Conservation (phyloP, 306 rosid genomes). For the Cercis canadensis region DNA sequence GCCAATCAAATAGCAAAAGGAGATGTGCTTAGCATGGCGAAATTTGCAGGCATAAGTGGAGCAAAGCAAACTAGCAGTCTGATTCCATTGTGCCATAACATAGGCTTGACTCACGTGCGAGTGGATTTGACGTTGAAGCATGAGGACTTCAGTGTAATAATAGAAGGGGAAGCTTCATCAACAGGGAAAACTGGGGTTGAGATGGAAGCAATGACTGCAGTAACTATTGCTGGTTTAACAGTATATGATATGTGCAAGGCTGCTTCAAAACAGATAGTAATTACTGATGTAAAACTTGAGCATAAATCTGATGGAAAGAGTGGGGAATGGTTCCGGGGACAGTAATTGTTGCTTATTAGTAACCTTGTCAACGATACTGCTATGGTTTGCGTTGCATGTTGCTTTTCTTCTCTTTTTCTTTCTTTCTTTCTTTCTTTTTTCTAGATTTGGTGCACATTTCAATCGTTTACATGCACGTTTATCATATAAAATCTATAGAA, state of each 20-base stretch:
- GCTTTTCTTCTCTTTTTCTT: no score
- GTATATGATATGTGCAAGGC: slow-evolving; percentile 97
- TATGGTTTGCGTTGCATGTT: no score
- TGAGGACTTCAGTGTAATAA: slow-evolving; percentile 63
- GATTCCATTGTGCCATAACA: slow-evolving; percentile 88
- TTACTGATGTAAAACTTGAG: slow-evolving; percentile 69
- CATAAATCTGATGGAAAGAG: slow-evolving; percentile 88
- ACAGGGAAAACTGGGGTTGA: slow-evolving; percentile 76
- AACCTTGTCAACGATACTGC: no score
- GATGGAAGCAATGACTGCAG: slow-evolving; percentile 96
- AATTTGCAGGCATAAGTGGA: slow-evolving; percentile 87
- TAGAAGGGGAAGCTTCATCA: slow-evolving; percentile 81
- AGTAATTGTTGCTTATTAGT: neutral
- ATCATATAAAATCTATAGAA: no score
- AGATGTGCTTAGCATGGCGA: slow-evolving; percentile 85
- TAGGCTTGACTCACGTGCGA: slow-evolving; percentile 65
- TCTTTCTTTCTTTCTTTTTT: no score
- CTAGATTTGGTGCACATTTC: no score
- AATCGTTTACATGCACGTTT: no score
- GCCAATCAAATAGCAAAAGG: slow-evolving; percentile 78
- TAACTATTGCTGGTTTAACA: slow-evolving; percentile 75
- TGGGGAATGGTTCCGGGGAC: slow-evolving; percentile 73
- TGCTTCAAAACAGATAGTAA: slow-evolving; percentile 74
- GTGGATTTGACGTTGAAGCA: slow-evolving; percentile 69
- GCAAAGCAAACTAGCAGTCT: slow-evolving; percentile 86